These are phyloP conservation scores for Lichtheimia corymbifera DNA, from an alignment of 371 early-diverging fungal species.

Conservation along the genomic window DNA sequence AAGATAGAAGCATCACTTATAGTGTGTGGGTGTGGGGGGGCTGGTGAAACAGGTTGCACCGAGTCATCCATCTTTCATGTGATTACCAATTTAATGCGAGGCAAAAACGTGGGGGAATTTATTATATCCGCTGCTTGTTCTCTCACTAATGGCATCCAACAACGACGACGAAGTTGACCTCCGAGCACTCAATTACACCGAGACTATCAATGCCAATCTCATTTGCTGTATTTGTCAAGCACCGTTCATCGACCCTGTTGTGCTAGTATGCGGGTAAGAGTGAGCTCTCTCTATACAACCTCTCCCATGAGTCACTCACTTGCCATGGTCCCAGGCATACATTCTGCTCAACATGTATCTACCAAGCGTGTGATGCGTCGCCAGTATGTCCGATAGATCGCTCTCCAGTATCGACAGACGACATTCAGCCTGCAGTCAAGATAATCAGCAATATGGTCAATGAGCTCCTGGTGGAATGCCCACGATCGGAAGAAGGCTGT, in stretches of 20 bases:
- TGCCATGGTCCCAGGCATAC: constrained; percentile 53
- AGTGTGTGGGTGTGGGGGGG: too few relatives aligned
- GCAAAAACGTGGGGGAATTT: too few relatives aligned
- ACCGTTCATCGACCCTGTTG: constrained; percentile 61
- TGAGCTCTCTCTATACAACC: too few relatives aligned
- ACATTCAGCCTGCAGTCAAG: constrained; percentile 60
- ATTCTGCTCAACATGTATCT: constrained; percentile 65
- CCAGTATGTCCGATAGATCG: constrained; percentile 71
- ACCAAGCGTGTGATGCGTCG: constrained; percentile 53
- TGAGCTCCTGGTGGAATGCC: constrained; percentile 65
- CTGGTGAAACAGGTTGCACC: too few relatives aligned
- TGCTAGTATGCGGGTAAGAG: constrained; percentile 51
- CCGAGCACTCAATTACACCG: constrained; percentile 33
- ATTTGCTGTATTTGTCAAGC: constrained; percentile 65
- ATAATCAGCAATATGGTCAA: constrained; percentile 72
- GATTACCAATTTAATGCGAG: too few relatives aligned
- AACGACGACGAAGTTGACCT: constrained; percentile 28
- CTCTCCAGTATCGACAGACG: constrained; percentile 36
- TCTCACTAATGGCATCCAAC: constrained; percentile 5
- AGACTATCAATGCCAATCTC: constrained; percentile 54
- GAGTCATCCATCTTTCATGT: too few relatives aligned
- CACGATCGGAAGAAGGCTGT: constrained; percentile 60
- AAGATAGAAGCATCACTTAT: too few relatives aligned
- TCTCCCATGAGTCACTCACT: too few relatives aligned
- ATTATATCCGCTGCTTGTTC: too few relatives aligned